Conservation (phyloP, 2,329 filamentous ascomycete genomes). For the Biscogniauxia mediterranea region DNA sequence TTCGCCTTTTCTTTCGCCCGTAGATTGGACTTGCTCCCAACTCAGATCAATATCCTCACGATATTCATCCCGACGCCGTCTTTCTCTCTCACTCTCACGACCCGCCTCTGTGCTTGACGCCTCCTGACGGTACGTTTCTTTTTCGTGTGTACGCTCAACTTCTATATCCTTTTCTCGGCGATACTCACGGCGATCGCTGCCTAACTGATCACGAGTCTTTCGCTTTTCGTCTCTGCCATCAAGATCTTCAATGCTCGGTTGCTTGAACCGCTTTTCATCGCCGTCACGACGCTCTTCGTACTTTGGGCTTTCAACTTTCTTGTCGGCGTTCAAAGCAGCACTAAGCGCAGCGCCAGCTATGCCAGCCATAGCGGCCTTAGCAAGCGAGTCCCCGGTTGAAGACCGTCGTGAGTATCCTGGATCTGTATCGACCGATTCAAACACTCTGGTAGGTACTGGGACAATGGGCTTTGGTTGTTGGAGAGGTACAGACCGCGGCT, state of each 20-base stretch:
- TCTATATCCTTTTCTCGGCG: slow-evolving; percentile 23
- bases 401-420: slow-evolving; percentile 34
- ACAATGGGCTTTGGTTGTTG: slow-evolving; percentile 80
- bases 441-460: slow-evolving; percentile 69
- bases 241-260: slow-evolving; percentile 14
- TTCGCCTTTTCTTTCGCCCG: slow-evolving; percentile 15
- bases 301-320: slow-evolving; percentile 29
- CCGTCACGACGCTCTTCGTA: slow-evolving; percentile 32
- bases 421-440: slow-evolving; percentile 49
- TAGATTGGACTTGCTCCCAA: slow-evolving; percentile 22
- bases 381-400: slow-evolving; percentile 40
- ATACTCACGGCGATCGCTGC: slow-evolving; percentile 25
- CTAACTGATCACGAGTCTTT: slow-evolving; percentile 29
- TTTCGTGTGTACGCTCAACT: slow-evolving; percentile 18
- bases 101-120: slow-evolving; percentile 16
- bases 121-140: slow-evolving; percentile 21
- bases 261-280: slow-evolving; percentile 32
- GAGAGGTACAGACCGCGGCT: slow-evolving; percentile 65
- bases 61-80: slow-evolving; percentile 24
- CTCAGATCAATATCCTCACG: slow-evolving; percentile 32
- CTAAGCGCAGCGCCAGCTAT: slow-evolving; percentile 50
- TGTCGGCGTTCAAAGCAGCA: slow-evolving; percentile 42
- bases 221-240: slow-evolving; percentile 26
- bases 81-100: slow-evolving; percentile 21
- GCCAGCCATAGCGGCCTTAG: slow-evolving; percentile 46